Conservation (phyloP, 2,329 filamentous ascomycete species). For the Coniella vitis region DNA sequence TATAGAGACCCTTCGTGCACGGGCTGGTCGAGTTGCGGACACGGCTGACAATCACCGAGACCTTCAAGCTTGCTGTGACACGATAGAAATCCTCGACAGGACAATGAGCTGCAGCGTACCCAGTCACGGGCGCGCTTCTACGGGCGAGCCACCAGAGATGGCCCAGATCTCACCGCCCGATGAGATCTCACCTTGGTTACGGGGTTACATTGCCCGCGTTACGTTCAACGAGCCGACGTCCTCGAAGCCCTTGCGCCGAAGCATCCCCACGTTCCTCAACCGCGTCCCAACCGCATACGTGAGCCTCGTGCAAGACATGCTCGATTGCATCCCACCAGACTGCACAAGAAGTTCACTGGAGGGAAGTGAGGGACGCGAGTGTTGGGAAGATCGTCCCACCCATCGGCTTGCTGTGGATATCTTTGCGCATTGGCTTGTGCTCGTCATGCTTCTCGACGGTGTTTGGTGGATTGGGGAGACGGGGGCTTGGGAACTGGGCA, state of each 20-base stretch:
- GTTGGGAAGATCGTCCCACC: constrained; percentile 3
- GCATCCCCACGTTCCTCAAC: constrained; percentile 35
- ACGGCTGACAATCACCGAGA: not conserved
- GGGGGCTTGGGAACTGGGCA: constrained; percentile 28
- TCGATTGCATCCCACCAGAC: constrained; percentile 19
- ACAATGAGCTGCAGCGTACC: constrained; percentile 20
- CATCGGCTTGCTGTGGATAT: constrained; percentile 28
- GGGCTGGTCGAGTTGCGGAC: constrained; percentile 5
- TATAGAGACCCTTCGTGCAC: constrained; percentile 14
- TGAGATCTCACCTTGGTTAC: constrained; percentile 29
- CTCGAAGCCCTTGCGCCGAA: constrained; percentile 28
- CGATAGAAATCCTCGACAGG: constrained; percentile 19
- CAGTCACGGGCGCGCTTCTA: not conserved
- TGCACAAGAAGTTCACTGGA: not conserved
- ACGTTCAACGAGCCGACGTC: constrained; percentile 22
- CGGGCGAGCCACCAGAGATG: not conserved
- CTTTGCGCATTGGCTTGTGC: constrained; percentile 32
- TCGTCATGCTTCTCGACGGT: constrained; percentile 30
- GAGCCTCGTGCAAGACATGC: constrained; percentile 26
- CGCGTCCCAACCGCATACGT: constrained; percentile 28
- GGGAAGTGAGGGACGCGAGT: not conserved
- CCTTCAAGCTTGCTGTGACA: constrained; percentile 17
- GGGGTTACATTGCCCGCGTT: constrained; percentile 28
- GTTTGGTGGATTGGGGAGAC: constrained; percentile 34
- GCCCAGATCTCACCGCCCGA: constrained; percentile 14